Conservation (phyloP, 2,329 filamentous ascomycete species). For the Gaeumannomyces sp. region DNA sequence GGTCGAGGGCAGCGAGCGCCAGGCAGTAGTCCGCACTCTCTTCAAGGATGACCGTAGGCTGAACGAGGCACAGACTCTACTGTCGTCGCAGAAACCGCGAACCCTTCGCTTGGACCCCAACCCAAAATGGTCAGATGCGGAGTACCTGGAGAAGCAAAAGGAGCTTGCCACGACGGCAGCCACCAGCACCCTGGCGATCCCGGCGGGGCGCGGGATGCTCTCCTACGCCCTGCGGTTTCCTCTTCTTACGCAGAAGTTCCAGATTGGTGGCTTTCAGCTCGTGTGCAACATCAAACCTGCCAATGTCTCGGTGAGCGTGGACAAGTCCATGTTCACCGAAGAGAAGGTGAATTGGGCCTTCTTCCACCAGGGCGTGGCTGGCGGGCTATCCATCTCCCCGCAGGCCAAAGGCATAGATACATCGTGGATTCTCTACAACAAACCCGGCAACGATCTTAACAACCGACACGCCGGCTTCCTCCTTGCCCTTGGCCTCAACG, state of each 20-base stretch:
- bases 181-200: slow-evolving; percentile 79
- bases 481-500: slow-evolving; percentile 84
- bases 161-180: slow-evolving; percentile 81
- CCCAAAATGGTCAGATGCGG: slow-evolving; percentile 74
- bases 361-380: slow-evolving; percentile 94
- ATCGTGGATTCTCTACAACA: slow-evolving; percentile 98
- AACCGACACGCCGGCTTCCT: slow-evolving; percentile 96
- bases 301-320: slow-evolving; percentile 88
- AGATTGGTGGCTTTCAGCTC: slow-evolving; percentile 83
- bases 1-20: slow-evolving; percentile 75
- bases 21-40: slow-evolving; percentile 75
- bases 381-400: slow-evolving; percentile 82
- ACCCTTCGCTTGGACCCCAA: slow-evolving; percentile 70
- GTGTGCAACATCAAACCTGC: slow-evolving; percentile 88
- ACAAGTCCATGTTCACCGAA: slow-evolving; percentile 80
- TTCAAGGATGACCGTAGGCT: slow-evolving; percentile 89
- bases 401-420: slow-evolving; percentile 92
- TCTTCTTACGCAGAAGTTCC: slow-evolving; percentile 85
- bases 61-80: slow-evolving; percentile 73
- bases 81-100: slow-evolving; percentile 80
- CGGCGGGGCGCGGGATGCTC: slow-evolving; percentile 78
- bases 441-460: slow-evolving; percentile 76
- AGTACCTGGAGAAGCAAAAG: slow-evolving; percentile 88
- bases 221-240: slow-evolving; percentile 85
- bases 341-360: slow-evolving; percentile 98